Evolutionary conservation across 768 basidiomycete genomes (phyloP).

Genomic region (Asterophora lycoperdoides): DNA sequence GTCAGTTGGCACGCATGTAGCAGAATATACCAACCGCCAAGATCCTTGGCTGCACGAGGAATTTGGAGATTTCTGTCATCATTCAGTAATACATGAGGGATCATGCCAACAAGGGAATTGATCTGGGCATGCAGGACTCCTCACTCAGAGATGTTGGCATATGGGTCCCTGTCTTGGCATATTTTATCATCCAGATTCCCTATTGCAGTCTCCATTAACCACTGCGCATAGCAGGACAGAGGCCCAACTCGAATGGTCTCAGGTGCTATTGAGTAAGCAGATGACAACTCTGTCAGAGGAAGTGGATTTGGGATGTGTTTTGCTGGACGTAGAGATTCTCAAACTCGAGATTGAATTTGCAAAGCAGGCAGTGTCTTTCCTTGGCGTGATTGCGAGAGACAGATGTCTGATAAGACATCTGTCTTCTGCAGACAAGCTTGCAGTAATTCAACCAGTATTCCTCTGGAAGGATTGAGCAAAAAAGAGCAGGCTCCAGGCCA

Average conservation of each 20-base stretch:
- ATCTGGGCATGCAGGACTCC: too few relatives aligned
- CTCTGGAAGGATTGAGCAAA: constrained; percentile 22
- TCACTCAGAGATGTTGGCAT: too few relatives aligned
- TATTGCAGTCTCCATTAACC: constrained; percentile 14
- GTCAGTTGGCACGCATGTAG: constrained; percentile 5
- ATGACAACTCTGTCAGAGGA: constrained; percentile 6
- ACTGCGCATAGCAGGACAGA: constrained; percentile 6
- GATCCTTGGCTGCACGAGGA: constrained; percentile 1
- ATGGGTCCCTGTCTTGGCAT: constrained; percentile 22
- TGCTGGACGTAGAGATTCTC: constrained; percentile 8
- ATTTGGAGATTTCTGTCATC: background rate
- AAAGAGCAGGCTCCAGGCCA: constrained; percentile 24
- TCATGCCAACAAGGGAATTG: constrained; percentile 20
- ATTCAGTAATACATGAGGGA: constrained; percentile 1
- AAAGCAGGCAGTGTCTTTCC: constrained; percentile 1
- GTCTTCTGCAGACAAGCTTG: too few relatives aligned
- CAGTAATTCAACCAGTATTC: constrained; percentile 21
- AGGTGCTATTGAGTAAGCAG: constrained; percentile 9
- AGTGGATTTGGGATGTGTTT: too few relatives aligned
- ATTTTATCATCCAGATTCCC: constrained; percentile 9
- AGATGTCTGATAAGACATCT: too few relatives aligned
- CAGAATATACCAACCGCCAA: constrained; percentile 17
- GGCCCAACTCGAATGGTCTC: background rate
- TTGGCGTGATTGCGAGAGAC: background rate
- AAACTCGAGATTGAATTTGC: too few relatives aligned